Conservation (phyloP, 352 stramenopile genomes). For the Phytophthora sansomeana region DNA sequence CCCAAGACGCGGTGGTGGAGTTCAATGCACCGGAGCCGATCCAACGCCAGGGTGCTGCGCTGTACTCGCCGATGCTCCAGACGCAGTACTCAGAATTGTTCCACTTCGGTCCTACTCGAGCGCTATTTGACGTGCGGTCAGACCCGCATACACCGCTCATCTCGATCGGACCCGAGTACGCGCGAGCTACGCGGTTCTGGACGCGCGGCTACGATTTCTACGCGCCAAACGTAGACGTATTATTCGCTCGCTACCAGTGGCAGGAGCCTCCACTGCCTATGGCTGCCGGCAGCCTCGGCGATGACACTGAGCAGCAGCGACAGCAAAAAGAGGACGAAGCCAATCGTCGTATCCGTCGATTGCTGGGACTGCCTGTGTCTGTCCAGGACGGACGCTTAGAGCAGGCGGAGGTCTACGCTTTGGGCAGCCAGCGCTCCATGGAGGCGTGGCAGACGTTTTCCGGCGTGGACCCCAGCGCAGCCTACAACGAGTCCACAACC, state of each 20-base stretch:
- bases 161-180: constrained; percentile 75
- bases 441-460: constrained; percentile 73
- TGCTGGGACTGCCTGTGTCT: constrained; percentile 65
- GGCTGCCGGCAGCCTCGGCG: constrained; percentile 16
- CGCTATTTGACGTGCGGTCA: constrained; percentile 73
- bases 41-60: constrained; percentile 37
- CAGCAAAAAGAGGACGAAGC: constrained; percentile 38
- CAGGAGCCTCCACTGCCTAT: constrained; percentile 41
- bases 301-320: constrained; percentile 25
- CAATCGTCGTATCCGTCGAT: constrained; percentile 70
- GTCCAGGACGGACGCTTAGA: constrained; percentile 39
- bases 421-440: constrained; percentile 61
- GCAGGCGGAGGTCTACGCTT: constrained; percentile 50
- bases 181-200: constrained; percentile 85
- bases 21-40: constrained; percentile 81
- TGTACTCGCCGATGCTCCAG: constrained; percentile 67
- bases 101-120: constrained; percentile 71
- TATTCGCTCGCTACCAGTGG: constrained; percentile 73
- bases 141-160: constrained; percentile 75
- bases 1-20: constrained; percentile 64
- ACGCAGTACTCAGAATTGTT: constrained; percentile 87
- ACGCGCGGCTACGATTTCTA: constrained; percentile 90
- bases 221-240: constrained; percentile 63
- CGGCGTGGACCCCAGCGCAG: constrained; percentile 56
- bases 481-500: constrained; percentile 85